A percentile compares a stretch with the other conserved stretches of the same genome.
These are phyloP conservation scores for Trichoderma atrobrunneum DNA, from an alignment of 2,329 filamentous ascomycete species.

Conservation along the genomic window DNA sequence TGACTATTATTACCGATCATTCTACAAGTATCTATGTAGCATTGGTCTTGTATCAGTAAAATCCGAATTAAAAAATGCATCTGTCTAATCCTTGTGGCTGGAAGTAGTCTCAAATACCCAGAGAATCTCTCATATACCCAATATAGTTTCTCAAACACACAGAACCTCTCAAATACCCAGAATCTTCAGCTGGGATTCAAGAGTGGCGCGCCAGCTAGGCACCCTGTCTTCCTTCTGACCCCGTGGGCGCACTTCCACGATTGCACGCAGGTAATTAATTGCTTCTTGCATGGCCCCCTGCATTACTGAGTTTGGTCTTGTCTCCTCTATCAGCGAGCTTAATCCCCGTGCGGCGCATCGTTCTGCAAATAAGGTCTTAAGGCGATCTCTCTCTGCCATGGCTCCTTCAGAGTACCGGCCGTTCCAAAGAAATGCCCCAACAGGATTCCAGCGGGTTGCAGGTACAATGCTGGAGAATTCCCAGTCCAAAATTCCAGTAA, in stretches of 20 bases:
- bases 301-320: not conserved
- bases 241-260: not conserved
- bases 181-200: not conserved
- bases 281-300: not conserved
- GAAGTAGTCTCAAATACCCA: no score
- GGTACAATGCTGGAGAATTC: not conserved
- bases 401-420: not conserved
- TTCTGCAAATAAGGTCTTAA: not conserved
- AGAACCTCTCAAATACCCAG: not conserved
- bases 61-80: no score
- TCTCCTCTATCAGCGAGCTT: not conserved
- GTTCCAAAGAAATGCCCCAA: conserved; percentile 37
- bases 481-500: not conserved
- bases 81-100: no score
- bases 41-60: no score
- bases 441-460: conserved; percentile 35
- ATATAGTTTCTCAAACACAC: not conserved
- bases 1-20: no score
- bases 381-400: not conserved
- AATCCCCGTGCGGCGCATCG: not conserved
- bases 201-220: not conserved
- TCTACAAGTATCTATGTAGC: no score
- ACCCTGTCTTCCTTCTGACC: not conserved
- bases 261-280: not conserved
- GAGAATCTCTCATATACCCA: not conserved